Base-by-base conservation (phyloP, 305 asterid species). In the Fraxinus nigra region DNA sequence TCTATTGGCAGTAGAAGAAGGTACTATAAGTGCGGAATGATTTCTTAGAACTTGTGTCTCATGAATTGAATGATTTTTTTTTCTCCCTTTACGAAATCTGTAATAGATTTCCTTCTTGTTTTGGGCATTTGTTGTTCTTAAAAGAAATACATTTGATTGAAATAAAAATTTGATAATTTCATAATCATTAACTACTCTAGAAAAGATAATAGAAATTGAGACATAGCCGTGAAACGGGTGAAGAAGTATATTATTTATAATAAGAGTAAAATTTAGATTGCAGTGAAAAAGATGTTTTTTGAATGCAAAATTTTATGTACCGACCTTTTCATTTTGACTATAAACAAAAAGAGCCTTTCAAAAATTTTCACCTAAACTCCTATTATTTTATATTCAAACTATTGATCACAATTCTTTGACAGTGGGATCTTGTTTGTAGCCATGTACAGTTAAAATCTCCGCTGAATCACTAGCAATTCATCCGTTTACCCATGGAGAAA, bases 401-500 rank as follows among this genome's bases (percentile, higher is more conserved):
- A 24, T 16, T 26, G 7, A 5, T 72, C 77, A 11, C 51, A 30
- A 34, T 13, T 73, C 65, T 26, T 16, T n/a, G 65, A n/a, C 26
- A n/a, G 65, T 54, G 65, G 9, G 26, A 5, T 54, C 24, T 54
- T 54, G 65, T 54, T 54, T 54, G 65, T 54, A 6, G 65, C 24
- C 65, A n/a, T 54, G 6, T n/a, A 5, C 2, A 5, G 24, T 54
- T 6, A n/a, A 6, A 54, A n/a, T 14, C 63, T 51, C 24, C 6
- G 24, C 20, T 16, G 20, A 18, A 28, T 46, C 33, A 14, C 33
- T 24, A 18, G 28, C 81, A 54, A 33, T 16, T 14, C 26, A 16
- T 13, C 13, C 13, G 40, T 43, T 48, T 10, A 24, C 2, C 75
- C 65, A 86, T 86, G 86, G 89, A 80, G 73, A 75, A 26, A 9